Evolutionary conservation across 805 yeast species (phyloP).

Genomic region (Candida nanaspora): DNA sequence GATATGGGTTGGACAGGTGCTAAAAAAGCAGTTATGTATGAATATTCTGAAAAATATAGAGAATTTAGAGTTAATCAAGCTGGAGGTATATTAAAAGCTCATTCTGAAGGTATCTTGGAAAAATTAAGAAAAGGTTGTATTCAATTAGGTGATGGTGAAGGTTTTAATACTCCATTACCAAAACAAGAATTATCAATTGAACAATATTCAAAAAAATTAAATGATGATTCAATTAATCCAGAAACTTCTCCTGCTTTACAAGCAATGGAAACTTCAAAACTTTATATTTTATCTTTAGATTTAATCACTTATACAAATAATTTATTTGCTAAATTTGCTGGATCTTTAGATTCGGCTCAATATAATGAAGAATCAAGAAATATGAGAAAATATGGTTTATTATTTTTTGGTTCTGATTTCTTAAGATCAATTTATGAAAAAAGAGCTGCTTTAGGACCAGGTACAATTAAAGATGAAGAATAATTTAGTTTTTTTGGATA

Average conservation of each 20-base stretch:
- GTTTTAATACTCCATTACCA: constrained; percentile 47
- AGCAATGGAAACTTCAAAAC: constrained; percentile 26
- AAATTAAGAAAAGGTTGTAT: constrained; percentile 53
- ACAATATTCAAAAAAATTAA: constrained; percentile 23
- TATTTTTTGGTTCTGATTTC: constrained; percentile 33
- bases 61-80: constrained; percentile 52
- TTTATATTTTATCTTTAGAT: constrained; percentile 50
- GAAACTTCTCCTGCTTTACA: constrained; percentile 21
- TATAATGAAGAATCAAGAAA: constrained; percentile 43
- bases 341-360: constrained; percentile 30
- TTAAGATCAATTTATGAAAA: constrained; percentile 30
- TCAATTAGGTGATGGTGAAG: constrained; percentile 70
- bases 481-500: not conserved
- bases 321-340: constrained; percentile 31
- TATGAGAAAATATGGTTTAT: constrained; percentile 62
- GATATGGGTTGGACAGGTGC: constrained; percentile 94
- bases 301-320: constrained; percentile 46
- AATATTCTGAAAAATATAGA: constrained; percentile 65
- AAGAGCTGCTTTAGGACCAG: constrained; percentile 31
- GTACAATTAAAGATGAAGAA: constrained; percentile 7
- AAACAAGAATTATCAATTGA: constrained; percentile 7
- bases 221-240: not conserved
- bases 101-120: constrained; percentile 61
- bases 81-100: constrained; percentile 77
- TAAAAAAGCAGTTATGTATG: constrained; percentile 61